These are phyloP conservation scores for Tylopilus intermedius DNA, from an alignment of 768 basidiomycete species.

Conservation along the genomic window DNA sequence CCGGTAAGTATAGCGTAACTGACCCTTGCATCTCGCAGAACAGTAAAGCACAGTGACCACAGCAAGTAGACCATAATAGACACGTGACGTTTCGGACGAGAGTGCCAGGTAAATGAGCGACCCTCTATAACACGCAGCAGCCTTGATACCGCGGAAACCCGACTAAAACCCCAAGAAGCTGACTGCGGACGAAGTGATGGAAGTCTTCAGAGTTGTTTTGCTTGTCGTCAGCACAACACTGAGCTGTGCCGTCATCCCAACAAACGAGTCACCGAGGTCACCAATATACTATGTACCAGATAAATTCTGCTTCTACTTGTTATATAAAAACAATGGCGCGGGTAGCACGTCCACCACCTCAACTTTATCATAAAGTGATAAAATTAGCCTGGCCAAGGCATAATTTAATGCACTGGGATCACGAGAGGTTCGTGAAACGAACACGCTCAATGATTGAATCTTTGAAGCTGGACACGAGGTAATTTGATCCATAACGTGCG, in stretches of 20 bases:
- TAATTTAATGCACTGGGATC: neutral
- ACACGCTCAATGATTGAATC: neutral
- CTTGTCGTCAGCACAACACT: conserved; percentile 10
- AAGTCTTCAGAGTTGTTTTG: neutral
- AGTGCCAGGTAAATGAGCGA: neutral
- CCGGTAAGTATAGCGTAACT: too few relatives aligned
- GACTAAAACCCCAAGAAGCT: conserved; percentile 17
- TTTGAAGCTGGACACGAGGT: conserved; percentile 17
- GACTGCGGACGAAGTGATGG: conserved; percentile 1
- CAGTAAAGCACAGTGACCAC: neutral
- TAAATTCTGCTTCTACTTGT: neutral
- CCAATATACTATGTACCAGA: neutral
- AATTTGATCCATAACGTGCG: conserved; percentile 2
- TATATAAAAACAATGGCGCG: neutral
- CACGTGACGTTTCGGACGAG: conserved; percentile 7
- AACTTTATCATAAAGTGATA: conserved; percentile 1
- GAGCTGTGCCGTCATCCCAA: conserved; percentile 8
- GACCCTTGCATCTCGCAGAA: neutral
- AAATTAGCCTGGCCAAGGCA: neutral
- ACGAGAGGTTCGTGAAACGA: conserved; percentile 5
- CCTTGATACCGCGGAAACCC: conserved; percentile 22
- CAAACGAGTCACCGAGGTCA: neutral
- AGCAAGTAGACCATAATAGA: neutral
- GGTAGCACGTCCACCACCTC: conserved; percentile 1
- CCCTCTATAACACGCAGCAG: neutral